A percentile compares a stretch with the other conserved stretches of the same genome.
phyloP scores from a whole-genome alignment of 352 stramenopile genomes.

The Pythium sukuiense region DNA sequence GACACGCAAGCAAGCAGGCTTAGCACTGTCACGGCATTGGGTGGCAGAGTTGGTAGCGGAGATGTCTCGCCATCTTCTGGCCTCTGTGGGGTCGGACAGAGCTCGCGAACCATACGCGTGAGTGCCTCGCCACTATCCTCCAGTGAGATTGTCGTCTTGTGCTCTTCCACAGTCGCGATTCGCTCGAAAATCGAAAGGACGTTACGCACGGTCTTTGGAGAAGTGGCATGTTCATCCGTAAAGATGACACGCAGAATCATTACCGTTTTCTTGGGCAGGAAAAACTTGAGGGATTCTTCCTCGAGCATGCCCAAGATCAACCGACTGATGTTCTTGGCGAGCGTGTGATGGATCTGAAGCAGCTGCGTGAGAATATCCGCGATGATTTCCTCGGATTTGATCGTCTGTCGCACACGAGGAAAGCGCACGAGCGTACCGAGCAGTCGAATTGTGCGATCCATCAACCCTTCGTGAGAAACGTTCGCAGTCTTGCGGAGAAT shows the following conservation, averaged over 20 bases:
- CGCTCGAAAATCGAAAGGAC: constrained; percentile 56
- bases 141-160: constrained; percentile 69
- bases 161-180: constrained; percentile 67
- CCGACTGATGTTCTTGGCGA: constrained; percentile 68
- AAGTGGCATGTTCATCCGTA: constrained; percentile 34
- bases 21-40: constrained; percentile 49
- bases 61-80: background rate
- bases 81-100: constrained; percentile 20
- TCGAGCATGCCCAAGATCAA: constrained; percentile 59
- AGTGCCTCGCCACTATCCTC: constrained; percentile 69
- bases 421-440: constrained; percentile 64
- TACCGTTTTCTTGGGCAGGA: constrained; percentile 78
- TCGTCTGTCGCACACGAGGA: constrained; percentile 45
- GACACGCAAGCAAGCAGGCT: constrained; percentile 41
- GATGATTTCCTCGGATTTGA: constrained; percentile 76
- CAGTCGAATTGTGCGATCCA: constrained; percentile 63
- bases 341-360: constrained; percentile 50
- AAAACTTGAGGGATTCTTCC: constrained; percentile 81
- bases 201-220: constrained; percentile 61
- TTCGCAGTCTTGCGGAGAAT: constrained; percentile 41
- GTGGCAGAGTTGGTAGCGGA: constrained; percentile 22
- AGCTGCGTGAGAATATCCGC: constrained; percentile 62
- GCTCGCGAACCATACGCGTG: constrained; percentile 47
- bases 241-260: constrained; percentile 59
- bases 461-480: constrained; percentile 44